Percentiles rank a stretch among this genome's conserved stretches.
Evolutionary conservation across 2,329 filamentous ascomycete genomes (phyloP).

Genomic region (Madurella mycetomatis): DNA sequence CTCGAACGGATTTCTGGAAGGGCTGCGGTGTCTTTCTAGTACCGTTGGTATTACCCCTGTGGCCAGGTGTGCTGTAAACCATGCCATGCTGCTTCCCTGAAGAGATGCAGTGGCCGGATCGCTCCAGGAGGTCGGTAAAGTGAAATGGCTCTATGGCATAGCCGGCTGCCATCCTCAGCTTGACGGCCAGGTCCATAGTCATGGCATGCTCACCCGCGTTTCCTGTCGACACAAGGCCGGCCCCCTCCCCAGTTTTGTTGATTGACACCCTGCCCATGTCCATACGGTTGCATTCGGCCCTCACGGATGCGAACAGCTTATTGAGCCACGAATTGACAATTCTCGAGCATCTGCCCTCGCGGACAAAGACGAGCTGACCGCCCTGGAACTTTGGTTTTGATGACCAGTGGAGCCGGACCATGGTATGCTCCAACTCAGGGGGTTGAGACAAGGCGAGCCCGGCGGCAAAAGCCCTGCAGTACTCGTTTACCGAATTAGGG

Average conservation of each 20-base stretch:
- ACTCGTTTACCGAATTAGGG: conserved; percentile 30
- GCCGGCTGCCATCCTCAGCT: conserved; percentile 30
- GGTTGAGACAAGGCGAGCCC: conserved; percentile 27
- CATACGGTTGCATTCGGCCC: background rate
- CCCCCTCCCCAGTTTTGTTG: background rate
- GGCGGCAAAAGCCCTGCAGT: conserved; percentile 31
- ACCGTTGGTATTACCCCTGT: background rate
- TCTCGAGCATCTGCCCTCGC: conserved; percentile 29
- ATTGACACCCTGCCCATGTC: background rate
- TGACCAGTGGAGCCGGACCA: conserved; percentile 33
- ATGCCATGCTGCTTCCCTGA: background rate
- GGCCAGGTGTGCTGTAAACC: background rate
- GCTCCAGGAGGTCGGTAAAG: conserved; percentile 29
- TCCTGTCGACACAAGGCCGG: conserved; percentile 29
- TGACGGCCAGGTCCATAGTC: conserved; percentile 34
- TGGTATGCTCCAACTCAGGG: conserved; percentile 21
- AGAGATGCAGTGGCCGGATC: background rate
- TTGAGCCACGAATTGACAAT: conserved; percentile 33
- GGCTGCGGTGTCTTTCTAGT: background rate
- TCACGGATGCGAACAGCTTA: conserved; percentile 16
- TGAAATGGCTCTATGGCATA: conserved; percentile 35
- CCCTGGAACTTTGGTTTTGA: conserved; percentile 31
- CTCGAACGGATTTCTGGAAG: conserved; percentile 16
- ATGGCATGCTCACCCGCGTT: conserved; percentile 35
- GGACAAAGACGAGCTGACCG: conserved; percentile 25